These are phyloP conservation scores for Geum urbanum DNA, from an alignment of 306 rosid species.

Conservation along the genomic window DNA sequence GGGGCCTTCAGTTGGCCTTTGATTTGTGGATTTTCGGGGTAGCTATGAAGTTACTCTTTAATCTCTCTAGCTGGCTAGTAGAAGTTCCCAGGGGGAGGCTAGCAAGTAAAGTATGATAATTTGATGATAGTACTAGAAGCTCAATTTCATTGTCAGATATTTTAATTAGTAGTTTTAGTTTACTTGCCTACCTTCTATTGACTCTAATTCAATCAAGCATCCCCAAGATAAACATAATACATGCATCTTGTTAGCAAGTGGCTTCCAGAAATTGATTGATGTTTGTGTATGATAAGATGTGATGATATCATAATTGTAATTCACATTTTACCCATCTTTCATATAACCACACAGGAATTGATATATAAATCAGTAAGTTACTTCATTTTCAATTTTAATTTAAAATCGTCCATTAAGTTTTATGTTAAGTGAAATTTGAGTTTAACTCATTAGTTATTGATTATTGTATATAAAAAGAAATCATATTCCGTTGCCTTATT, in stretches of 20 bases:
- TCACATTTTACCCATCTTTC: not conserved
- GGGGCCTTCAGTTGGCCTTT: not conserved
- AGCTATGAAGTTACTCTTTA: constrained; percentile 2
- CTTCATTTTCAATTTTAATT: no score
- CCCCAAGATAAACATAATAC: not conserved
- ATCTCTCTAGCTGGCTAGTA: constrained; percentile 1
- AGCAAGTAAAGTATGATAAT: not conserved
- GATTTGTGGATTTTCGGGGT: not conserved
- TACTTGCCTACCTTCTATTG: not conserved
- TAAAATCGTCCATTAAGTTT: no score
- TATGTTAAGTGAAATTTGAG: no score
- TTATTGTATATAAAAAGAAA: no score
- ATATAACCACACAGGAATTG: no score
- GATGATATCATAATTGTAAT: not conserved
- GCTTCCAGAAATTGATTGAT: not conserved
- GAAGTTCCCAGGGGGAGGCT: not conserved
- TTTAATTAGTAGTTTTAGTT: not conserved
- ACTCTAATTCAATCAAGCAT: not conserved
- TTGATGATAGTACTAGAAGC: not conserved
- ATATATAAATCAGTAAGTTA: no score
- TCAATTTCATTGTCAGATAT: constrained; percentile 1
- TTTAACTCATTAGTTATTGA: no score
- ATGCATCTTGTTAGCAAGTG: not conserved
- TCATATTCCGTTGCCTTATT: not conserved
- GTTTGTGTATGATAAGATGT: not conserved